Base-by-base conservation (phyloP, 371 early-diverging fungal species). In the Apophysomyces sp. region DNA sequence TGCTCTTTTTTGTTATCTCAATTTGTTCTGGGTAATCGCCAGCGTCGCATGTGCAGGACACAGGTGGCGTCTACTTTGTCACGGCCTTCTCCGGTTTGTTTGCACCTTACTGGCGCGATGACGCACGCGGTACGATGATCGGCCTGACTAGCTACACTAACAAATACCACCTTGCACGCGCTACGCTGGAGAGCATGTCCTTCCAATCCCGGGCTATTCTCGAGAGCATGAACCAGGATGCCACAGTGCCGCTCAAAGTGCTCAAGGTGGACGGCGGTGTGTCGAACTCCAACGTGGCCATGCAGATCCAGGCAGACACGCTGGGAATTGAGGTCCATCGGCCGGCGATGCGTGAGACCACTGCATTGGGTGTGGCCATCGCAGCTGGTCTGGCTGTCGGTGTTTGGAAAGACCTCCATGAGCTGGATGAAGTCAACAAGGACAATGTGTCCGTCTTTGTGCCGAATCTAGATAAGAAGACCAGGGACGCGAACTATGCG, bases 61-160 rank as follows among this genome's bases (percentile, higher is more conserved):
- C 87, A 36, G 93, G 89, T 31, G 95, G 92, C 32, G 92, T 94
- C n/a, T 91, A 93, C 76, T 96, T 95, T 83, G 94, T 95, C 41
- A 92, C 95, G 0, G 95, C 96, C 3, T 93, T 95, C 72, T 87
- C 89, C 18, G 95, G 96, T 1, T 81, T 95, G 37, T 94, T 92
- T 74, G 94, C 96, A 4, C 96, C 95, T 2, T 89, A 95, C 73
- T 95, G 95, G 96, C 81, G 91, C 21, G 87, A 87, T 57, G 94
- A 94, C 73, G 95, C 94, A 9, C 85, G 93, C 29, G 95, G 94
- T 29, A 78, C 83, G 60, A 88, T 96, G 56, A 80, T 91, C 49
- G 96, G 96, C 6, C 71, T 96, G 58, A 92, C 94, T 0, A 89
- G 89, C 64, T 92, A 85, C 66, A 89, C 94, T 12, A 93, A 82